Base-by-base conservation (phyloP, 352 stramenopile genomes). In the Phytophthora tentaculata region DNA sequence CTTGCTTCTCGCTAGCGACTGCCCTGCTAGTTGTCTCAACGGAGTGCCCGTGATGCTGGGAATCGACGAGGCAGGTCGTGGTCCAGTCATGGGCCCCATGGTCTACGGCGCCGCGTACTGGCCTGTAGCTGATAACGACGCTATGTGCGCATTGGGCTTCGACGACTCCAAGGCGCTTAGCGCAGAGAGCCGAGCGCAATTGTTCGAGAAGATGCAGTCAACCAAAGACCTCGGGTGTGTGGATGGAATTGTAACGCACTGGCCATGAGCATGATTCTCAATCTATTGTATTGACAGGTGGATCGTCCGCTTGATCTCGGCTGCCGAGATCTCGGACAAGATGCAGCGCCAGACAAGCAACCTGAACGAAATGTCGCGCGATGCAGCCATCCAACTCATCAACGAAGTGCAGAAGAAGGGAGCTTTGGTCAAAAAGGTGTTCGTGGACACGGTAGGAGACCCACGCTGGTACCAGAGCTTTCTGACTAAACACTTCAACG, bases 381-480 rank as follows among this genome's bases (percentile, higher is more conserved):
- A 97, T 66, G 89, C 93, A 0, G 90, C 95, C n/a, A 98, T 98
- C 47, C 78, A 97, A 61, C 86, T 99, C 74, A 98, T 98, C 74
- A 86, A 87, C 19, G 88, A 89, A 67, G 85, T 98, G 14, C 77
- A 97, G 26, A 82, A 84, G 55, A 88, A 91, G 41, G 93, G 92
- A 39, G 89, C 95, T 2, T 88, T 91, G 17, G 84, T 97, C 9
- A 89, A 81, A 32, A 80, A 98, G 49, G 90, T 98, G 53, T 98
- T 94, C 54, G 97, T 99, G 56, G 96, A 99, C 77, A 98, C 96
- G 12, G 96, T 99, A 20, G 96, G 96, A 20, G 92, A 98, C 73
- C 82, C 94, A 28, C 80, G 84, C 4, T 91, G 77, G 70, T 99
- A 99, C 67, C 82, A 96, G 80, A 88, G 59, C 19, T 97, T 96